Percentiles rank a stretch among this genome's conserved stretches.
Conservation (phyloP, 441 rosid genomes). For the Cnidoscolus chayamansa region DNA sequence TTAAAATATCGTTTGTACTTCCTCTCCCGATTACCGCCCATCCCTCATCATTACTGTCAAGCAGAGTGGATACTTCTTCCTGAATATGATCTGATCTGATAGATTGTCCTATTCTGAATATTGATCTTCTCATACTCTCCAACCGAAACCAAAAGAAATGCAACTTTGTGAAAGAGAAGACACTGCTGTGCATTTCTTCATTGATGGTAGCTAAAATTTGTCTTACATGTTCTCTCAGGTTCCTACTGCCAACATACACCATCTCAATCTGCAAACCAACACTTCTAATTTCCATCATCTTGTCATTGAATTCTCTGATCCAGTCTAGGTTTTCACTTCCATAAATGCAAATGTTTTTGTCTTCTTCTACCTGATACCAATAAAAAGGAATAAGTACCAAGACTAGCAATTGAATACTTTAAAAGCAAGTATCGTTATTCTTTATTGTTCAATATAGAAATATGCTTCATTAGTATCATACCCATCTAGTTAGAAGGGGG, state of each 20-base stretch:
- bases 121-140: conserved; percentile 61
- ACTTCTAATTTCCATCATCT: conserved; percentile 33
- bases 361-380: conserved; percentile 57
- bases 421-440: neutral
- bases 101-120: conserved; percentile 29
- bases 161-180: conserved; percentile 42
- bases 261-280: conserved; percentile 51
- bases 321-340: conserved; percentile 54
- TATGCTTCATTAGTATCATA: conserved; percentile 27
- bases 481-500: conserved; percentile 50
- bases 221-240: conserved; percentile 29
- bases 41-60: conserved; percentile 40
- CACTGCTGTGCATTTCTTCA: conserved; percentile 33
- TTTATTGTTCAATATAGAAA: neutral
- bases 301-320: conserved; percentile 46
- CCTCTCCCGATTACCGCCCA: conserved; percentile 67
- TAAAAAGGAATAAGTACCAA: conserved; percentile 21
- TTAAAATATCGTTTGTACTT: conserved; percentile 32
- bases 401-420: neutral
- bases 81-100: conserved; percentile 41
- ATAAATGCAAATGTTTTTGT: conserved; percentile 52
- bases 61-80: conserved; percentile 40
- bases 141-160: conserved; percentile 71
- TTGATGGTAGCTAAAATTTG: conserved; percentile 28
- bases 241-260: conserved; percentile 49